Base-by-base conservation (phyloP, 73 alveolate genomes). In the Diophrys appendiculata region DNA sequence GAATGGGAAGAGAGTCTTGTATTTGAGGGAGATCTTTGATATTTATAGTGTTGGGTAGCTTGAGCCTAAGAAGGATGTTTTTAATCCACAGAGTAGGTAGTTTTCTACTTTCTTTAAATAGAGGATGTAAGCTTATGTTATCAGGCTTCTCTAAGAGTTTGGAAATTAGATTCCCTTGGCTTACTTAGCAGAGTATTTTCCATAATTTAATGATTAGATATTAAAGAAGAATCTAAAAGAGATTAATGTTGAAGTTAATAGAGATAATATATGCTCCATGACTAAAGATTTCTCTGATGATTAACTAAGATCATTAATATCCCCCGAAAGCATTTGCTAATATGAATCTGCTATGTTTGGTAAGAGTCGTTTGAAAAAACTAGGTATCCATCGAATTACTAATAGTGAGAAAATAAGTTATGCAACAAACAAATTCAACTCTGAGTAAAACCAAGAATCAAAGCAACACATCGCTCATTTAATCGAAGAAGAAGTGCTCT, bases 31-130 rank as follows among this genome's bases (percentile, higher is more conserved):
- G 78, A 86, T 97, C 28, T 96, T 94, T 32, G 93, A 95, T 82
- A 82, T 96, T 60, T 96, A 96, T 55, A 81, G 94, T 5, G 95
- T 95, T 68, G 99, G 99, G 25, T 94, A 97, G 83, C 92, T 89
- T 72, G 99, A 97, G 78, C 99, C 99, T 1, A 92, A 94, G 73
- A 80, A 90, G 26, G 99, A 96, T 78, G 98, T 97, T 13, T 95
- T 88, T 77, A 93, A 97, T 55, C 99, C 99, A 0, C 96, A 96
- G 78, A 88, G 98, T 1, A 87, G 98, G 56, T 90, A 95, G 77
- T 89, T 88, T 73, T 83, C 88, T 65, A 81, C 93, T 31, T 96
- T 94, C 78, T 81, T 94, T 54, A 96, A 96, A 91, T 82, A 90
- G 27, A 90, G 98, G 79, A 87, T 92, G 29, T 91, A 95, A 81